These are phyloP conservation scores for Prinsepia uniflora DNA, from an alignment of 306 rosid species.

Conservation along the genomic window DNA sequence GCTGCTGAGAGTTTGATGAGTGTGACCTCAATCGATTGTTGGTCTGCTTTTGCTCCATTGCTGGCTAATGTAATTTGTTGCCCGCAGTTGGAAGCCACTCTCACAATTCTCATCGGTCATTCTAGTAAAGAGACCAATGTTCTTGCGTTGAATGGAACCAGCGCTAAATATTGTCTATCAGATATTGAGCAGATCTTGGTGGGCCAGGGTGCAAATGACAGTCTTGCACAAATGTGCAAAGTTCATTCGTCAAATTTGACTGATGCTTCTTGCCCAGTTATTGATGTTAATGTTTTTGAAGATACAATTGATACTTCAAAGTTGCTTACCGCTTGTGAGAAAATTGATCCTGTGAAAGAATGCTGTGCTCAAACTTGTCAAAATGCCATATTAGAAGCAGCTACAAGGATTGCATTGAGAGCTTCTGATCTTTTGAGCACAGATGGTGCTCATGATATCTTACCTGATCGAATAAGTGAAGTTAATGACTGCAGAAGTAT, in stretches of 20 bases:
- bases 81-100: constrained; percentile 95
- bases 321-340: constrained; percentile 75
- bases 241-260: constrained; percentile 67
- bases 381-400: constrained; percentile 87
- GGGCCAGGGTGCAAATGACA: constrained; percentile 68
- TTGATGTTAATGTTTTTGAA: constrained; percentile 57
- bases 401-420: constrained; percentile 63
- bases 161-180: constrained; percentile 67
- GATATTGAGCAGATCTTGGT: constrained; percentile 85
- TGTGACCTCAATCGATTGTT: constrained; percentile 78
- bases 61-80: constrained; percentile 92
- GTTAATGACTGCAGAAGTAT: constrained; percentile 65
- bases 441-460: constrained; percentile 40
- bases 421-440: constrained; percentile 58
- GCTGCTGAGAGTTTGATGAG: constrained; percentile 71
- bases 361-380: constrained; percentile 78
- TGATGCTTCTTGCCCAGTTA: constrained; percentile 73
- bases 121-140: constrained; percentile 64
- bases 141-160: constrained; percentile 68
- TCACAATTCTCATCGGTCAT: constrained; percentile 80
- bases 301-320: constrained; percentile 64
- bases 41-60: constrained; percentile 69
- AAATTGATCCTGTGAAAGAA: constrained; percentile 84
- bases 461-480: constrained; percentile 50
- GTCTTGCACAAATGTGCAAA: constrained; percentile 61